These are phyloP conservation scores for Candida ascalaphidarum DNA, from an alignment of 805 yeast genomes.

Conservation along the genomic window DNA sequence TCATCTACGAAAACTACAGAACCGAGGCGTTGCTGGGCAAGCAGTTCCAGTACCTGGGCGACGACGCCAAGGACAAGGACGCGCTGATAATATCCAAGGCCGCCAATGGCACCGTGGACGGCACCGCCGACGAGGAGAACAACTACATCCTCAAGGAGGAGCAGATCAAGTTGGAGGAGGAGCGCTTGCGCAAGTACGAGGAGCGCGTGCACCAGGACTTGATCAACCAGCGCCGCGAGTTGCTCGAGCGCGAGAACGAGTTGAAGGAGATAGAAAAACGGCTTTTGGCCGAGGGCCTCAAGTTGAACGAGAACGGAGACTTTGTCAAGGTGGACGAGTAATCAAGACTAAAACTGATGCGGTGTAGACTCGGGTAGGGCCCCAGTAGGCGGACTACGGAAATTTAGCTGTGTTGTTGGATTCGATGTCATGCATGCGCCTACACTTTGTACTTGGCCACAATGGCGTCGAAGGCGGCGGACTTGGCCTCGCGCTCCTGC, in stretches of 20 bases:
- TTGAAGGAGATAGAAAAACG: slow-evolving; percentile 73
- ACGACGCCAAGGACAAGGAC: slow-evolving; percentile 12
- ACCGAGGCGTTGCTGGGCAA: slow-evolving; percentile 75
- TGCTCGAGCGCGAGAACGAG: slow-evolving; percentile 78
- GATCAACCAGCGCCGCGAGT: slow-evolving; percentile 70
- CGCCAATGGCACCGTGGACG: slow-evolving; percentile 1
- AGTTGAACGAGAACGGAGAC: slow-evolving; percentile 28
- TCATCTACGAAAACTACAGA: slow-evolving; percentile 82
- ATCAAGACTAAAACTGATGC: no score
- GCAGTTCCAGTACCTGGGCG: slow-evolving; percentile 36
- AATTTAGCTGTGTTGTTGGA: no score
- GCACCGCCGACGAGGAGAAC: slow-evolving; percentile 9
- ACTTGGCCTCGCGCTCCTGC: slow-evolving; percentile 53
- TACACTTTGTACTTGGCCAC: slow-evolving; percentile 44
- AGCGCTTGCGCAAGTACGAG: slow-evolving; percentile 77
- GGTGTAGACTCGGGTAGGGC: no score
- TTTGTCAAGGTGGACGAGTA: slow-evolving; percentile 17
- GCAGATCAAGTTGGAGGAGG: slow-evolving; percentile 84
- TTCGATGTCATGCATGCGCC: no score
- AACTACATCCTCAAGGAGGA: slow-evolving; percentile 64
- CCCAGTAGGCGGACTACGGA: no score
- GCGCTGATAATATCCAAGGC: slow-evolving; percentile 3
- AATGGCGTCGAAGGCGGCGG: slow-evolving; percentile 57
- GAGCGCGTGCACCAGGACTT: slow-evolving; percentile 85
- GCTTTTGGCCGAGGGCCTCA: slow-evolving; percentile 49